Base-by-base conservation (phyloP, 2,329 filamentous ascomycete genomes). In the Stromatinia cepivora region DNA sequence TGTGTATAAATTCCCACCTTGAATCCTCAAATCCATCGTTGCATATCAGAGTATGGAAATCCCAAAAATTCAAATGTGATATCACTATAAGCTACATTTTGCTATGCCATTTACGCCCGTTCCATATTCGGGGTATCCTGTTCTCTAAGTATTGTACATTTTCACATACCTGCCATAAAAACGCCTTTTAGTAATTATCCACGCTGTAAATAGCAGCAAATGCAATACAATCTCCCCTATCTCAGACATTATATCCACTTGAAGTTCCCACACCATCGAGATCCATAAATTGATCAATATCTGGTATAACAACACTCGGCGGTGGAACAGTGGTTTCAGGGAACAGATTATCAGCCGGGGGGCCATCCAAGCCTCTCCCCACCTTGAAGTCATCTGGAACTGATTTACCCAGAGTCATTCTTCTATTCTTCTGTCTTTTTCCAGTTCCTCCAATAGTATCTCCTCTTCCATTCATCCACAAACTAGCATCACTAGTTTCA, bases 401-500 rank as follows among this genome's bases (percentile, higher is more conserved):
- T 13, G 79, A 74, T 63, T 63, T 65, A 5, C 78, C 78, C 28
- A 80, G 71, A 1, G 78, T 78, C 66, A 78, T 77, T 28, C 73
- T 72, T 34, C 79, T 72, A 50, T 79, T 78, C 67, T 76, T 77
- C 58, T 74, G 75, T 58, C 78, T 70, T 63, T 73, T 70, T 15
- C 76, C 76, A 7, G 72, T 70, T 25, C 74, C 69, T n/a, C 70
- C 71, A 52, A 74, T 77, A 4, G 75, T 76, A 57, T 84, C 82
- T 25, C 81, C 80, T 45, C 83, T 79, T 0, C 79, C 78, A 71
- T 85, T 85, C 81, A 85, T 82, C 78, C 79, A 82, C 10, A 79
- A 76, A 22, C 81, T 76, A 4, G 76, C 79, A 69, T 84, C 83
- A 3, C 77, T 77, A 10, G 81, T 78, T 39, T 80, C 78, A 34